Evolutionary conservation across 352 stramenopile species (phyloP), one percentile per base, ranked within the genome.

Genomic region (Pelagophyceae sp.): DNA sequence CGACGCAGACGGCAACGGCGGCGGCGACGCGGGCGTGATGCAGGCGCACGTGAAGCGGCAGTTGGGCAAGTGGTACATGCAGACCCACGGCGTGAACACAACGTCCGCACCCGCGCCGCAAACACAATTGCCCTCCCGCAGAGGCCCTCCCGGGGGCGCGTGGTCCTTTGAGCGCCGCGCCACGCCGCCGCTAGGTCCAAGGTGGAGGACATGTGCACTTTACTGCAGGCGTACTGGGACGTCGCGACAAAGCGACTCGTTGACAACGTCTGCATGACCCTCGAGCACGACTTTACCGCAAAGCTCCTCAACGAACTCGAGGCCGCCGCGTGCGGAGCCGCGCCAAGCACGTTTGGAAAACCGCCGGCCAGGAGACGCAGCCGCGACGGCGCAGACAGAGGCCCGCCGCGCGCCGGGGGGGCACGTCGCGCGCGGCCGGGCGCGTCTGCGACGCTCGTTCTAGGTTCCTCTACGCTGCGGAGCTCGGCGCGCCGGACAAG

Each of bases 191-290:
- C n/a, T n/a, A n/a, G n/a, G n/a, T n/a, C 78, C 29, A 85, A 85
- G 72, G 74, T 82, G 19, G 80, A 84, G 75, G 81, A 85, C 75
- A 85, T 85, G 81, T 81, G 79, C 72, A 85, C 80, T 20, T 72
- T 85, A 25, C 63, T 85, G 33, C 15, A 83, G 77, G 80, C 82
- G 19, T 85, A 85, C 76, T 85, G 82, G 82, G 83, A 85, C 67
- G 80, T 85, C 17, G 79, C 79, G 3, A 84, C 78, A 0, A 82
- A 83, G 75, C 51, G 82, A 0, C 70, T 85, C 37, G 80, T 85
- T 32, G 82, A 85, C 77, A 85, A 85, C 77, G 80, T 85, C 37
- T 85, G 82, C 77, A 85, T 85, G 82, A 82, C 79, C 17, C 72
- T 85, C 63, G 82, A 85, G 75, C 76, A 82, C 67, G 74, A 83